Evolutionary conservation across 345 rosid genomes (phyloP).

Genomic region (Brassica nigra): DNA sequence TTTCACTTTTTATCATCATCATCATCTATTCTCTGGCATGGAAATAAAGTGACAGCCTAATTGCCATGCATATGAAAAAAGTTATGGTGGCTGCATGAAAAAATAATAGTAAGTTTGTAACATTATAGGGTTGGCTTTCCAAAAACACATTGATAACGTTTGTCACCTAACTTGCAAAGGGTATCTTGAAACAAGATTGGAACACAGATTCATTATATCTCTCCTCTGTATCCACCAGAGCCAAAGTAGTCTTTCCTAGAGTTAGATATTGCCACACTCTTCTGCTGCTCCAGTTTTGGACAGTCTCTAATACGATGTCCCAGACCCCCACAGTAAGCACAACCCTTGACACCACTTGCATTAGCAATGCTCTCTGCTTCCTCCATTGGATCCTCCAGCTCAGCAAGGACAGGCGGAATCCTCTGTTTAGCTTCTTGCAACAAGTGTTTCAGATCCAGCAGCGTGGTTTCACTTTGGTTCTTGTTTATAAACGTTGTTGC

Average conservation of each 20-base stretch:
- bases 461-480: conserved; percentile 88
- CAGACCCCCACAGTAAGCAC: conserved; percentile 94
- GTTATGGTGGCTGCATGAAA: background rate
- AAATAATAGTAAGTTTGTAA: background rate
- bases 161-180: conserved; percentile 9
- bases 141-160: background rate
- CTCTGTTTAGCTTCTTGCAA: conserved; percentile 90
- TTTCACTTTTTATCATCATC: background rate
- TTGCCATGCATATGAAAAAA: background rate
- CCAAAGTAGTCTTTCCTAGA: conserved; percentile 87
- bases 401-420: conserved; percentile 92
- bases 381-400: conserved; percentile 86
- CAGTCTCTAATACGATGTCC: conserved; percentile 90
- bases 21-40: background rate
- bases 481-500: conserved; percentile 94
- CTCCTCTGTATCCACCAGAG: conserved; percentile 91
- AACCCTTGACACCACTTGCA: conserved; percentile 89
- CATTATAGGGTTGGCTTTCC: background rate
- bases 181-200: background rate
- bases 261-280: conserved; percentile 75
- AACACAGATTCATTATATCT: conserved; percentile 42
- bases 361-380: conserved; percentile 70
- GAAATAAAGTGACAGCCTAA: background rate
- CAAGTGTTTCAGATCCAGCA: conserved; percentile 86
- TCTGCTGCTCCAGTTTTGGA: conserved; percentile 89